A percentile compares a stretch with the other conserved stretches of the same genome.
phyloP scores from a whole-genome alignment of 1,284 basidiomycete genomes.

The Phellopilus nigrolimitatus region DNA sequence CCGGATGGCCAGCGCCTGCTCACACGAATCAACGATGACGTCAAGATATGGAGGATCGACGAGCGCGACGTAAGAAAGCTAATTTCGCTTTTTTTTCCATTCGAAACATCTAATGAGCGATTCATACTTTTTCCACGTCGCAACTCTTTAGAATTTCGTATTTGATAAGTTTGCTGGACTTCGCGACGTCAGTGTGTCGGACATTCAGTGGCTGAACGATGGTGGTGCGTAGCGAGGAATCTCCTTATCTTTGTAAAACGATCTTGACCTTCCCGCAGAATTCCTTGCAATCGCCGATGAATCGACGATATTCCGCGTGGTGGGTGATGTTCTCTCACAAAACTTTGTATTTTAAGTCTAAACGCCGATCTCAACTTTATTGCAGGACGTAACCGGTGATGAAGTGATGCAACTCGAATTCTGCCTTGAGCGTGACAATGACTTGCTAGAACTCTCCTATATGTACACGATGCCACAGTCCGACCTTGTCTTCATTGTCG shows the following conservation, averaged over 20 bases:
- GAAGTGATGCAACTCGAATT: not conserved
- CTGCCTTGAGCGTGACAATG: not conserved
- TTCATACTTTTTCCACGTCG: too few species aligned
- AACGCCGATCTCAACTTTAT: not conserved
- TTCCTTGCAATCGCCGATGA: slow-evolving; percentile 17
- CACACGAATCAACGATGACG: slow-evolving; percentile 9
- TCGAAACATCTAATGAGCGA: not conserved
- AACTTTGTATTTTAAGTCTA: not conserved
- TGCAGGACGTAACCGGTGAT: not conserved
- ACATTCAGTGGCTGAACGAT: slow-evolving; percentile 17
- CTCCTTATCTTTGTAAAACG: not conserved
- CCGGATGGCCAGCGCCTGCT: slow-evolving; percentile 8
- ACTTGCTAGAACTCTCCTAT: slow-evolving; percentile 1
- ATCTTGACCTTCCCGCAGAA: not conserved
- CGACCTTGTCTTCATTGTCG: slow-evolving; percentile 10
- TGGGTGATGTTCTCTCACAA: not conserved
- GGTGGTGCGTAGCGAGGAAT: not conserved
- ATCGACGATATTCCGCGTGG: slow-evolving; percentile 12
- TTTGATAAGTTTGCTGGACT: not conserved
- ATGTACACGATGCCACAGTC: slow-evolving; percentile 15
- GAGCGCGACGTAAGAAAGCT: not conserved
- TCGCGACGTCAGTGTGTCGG: slow-evolving; percentile 1
- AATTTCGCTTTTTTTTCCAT: too few species aligned
- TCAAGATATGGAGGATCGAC: slow-evolving; percentile 12
- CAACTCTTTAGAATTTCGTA: not conserved